Evolutionary conservation across 805 yeast genomes (phyloP).

Genomic region (Kodamaea restingae): DNA sequence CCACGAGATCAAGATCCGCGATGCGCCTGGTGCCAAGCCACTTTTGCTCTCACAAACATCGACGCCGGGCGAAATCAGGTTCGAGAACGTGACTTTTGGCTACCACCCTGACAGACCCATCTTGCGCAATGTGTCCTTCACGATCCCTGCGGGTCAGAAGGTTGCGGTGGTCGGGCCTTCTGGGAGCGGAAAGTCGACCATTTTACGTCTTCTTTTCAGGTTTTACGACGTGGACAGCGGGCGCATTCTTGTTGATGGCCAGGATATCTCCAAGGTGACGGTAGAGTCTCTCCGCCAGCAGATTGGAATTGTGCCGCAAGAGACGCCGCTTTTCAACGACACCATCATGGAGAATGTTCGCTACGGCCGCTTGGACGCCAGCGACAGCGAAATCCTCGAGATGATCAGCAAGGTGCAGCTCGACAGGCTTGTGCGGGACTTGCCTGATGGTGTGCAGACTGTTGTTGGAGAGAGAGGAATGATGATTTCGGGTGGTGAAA

Average conservation of each 20-base stretch:
- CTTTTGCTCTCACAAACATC: slow-evolving; percentile 40
- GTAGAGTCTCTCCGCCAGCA: slow-evolving; percentile 68
- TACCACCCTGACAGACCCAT: slow-evolving; percentile 88
- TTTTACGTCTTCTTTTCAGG: slow-evolving; percentile 76
- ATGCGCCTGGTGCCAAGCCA: slow-evolving; percentile 59
- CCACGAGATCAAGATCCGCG: slow-evolving; percentile 62
- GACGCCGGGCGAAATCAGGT: slow-evolving; percentile 70
- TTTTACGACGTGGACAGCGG: slow-evolving; percentile 84
- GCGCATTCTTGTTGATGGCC: slow-evolving; percentile 79
- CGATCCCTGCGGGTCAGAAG: slow-evolving; percentile 84
- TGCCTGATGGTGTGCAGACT: slow-evolving; percentile 84
- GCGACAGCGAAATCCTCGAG: slow-evolving; percentile 62
- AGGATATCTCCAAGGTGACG: slow-evolving; percentile 72
- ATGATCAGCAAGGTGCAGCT: slow-evolving; percentile 72
- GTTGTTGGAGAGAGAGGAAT: slow-evolving; percentile 96
- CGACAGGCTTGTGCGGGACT: slow-evolving; percentile 52
- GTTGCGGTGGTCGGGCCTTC: slow-evolving; percentile 96
- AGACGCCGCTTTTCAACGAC: slow-evolving; percentile 92
- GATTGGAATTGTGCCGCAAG: slow-evolving; percentile 96
- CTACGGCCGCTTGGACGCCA: slow-evolving; percentile 74
- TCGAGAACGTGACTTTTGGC: slow-evolving; percentile 91
- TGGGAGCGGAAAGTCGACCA: slow-evolving; percentile 93
- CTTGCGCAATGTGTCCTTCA: slow-evolving; percentile 71
- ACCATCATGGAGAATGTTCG: slow-evolving; percentile 82
- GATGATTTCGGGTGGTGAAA: slow-evolving; percentile 99